Conservation (phyloP, 176 grass and related monocot genomes). For the Tuctoria greenei region DNA sequence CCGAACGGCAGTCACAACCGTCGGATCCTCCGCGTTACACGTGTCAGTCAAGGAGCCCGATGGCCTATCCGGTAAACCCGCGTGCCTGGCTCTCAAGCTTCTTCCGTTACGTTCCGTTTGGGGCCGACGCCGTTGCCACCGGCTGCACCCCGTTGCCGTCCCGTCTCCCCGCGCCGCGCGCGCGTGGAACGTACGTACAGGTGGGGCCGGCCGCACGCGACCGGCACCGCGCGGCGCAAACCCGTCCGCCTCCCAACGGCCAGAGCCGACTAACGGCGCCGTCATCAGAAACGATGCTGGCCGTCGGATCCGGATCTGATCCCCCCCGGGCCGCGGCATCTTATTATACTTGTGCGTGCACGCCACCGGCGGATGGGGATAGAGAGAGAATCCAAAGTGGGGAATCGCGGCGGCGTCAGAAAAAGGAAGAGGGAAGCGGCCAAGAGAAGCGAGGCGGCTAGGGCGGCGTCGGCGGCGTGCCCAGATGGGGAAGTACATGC, state of each 20-base stretch:
- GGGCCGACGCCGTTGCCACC: not conserved
- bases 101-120: conserved; percentile 15
- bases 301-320: conserved; percentile 42
- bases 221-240: not conserved
- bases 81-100: not conserved
- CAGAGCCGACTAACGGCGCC: conserved; percentile 45
- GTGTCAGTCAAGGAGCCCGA: not conserved
- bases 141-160: conserved; percentile 17
- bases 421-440: conserved; percentile 20
- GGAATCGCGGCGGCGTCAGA: conserved; percentile 7
- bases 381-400: conserved; percentile 34
- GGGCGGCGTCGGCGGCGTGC: conserved; percentile 19
- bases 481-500: conserved; percentile 75
- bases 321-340: conserved; percentile 16
- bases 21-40: not conserved
- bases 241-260: conserved; percentile 8
- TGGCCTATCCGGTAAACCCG: not conserved
- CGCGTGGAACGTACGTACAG: not conserved
- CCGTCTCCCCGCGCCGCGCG: not conserved
- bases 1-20: not conserved
- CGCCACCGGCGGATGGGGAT: conserved; percentile 1
- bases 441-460: conserved; percentile 17
- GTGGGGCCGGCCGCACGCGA: conserved; percentile 22
- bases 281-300: not conserved
- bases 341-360: conserved; percentile 43